A percentile compares a stretch with the other conserved stretches of the same genome.
Conservation (phyloP, 2,329 filamentous ascomycete species). For the Aspergillus ibericus region DNA sequence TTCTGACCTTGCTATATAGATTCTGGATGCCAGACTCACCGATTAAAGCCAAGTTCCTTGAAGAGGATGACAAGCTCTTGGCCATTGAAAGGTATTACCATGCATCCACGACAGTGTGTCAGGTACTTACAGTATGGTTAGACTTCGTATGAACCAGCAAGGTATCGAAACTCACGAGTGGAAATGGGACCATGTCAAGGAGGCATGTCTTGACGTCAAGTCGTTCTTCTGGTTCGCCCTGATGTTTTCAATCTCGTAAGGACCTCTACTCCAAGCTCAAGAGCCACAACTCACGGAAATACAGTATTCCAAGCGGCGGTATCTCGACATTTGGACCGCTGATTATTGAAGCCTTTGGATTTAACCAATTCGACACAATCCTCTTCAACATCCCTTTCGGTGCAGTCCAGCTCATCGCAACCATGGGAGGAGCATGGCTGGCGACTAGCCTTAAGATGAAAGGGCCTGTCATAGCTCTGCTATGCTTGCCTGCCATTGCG, state of each 20-base stretch:
- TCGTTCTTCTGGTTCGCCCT: conserved; percentile 60
- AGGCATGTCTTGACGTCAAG: conserved; percentile 59
- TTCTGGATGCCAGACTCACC: conserved; percentile 65
- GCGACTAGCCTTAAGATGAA: conserved; percentile 58
- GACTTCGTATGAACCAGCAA: conserved; percentile 53
- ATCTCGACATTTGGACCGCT: conserved; percentile 61
- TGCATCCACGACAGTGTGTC: neutral
- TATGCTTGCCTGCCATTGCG: conserved; percentile 59
- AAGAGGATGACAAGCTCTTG: conserved; percentile 56
- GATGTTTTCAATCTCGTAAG: conserved; percentile 55
- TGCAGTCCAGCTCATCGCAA: conserved; percentile 60
- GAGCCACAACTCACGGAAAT: conserved; percentile 7
- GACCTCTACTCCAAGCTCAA: neutral
- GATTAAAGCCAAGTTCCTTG: conserved; percentile 59
- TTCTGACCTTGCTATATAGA: conserved; percentile 11
- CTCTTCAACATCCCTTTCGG: conserved; percentile 64
- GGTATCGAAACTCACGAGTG: conserved; percentile 45
- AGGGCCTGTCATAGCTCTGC: conserved; percentile 53
- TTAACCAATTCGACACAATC: conserved; percentile 56
- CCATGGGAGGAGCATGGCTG: conserved; percentile 57
- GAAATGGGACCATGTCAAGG: conserved; percentile 56
- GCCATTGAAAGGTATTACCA: conserved; percentile 54
- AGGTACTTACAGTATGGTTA: conserved; percentile 15
- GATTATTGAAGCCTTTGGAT: conserved; percentile 60
- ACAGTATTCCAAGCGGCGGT: conserved; percentile 56